Percentiles rank a stretch among this genome's conserved stretches.
Conservation (phyloP, 495 filamentous ascomycete genomes). For the Tetracladium setigerum region DNA sequence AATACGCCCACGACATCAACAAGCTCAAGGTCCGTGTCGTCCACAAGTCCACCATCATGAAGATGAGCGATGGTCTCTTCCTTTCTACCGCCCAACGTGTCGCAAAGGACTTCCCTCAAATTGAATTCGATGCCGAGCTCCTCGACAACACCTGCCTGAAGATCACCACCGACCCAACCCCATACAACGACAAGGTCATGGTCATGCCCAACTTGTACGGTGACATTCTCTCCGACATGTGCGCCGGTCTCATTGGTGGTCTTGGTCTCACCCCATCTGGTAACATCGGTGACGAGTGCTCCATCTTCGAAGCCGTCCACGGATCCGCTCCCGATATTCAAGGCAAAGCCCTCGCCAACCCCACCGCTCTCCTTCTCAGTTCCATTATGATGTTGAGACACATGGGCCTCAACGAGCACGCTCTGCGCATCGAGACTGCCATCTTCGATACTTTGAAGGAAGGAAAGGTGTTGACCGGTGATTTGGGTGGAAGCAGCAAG, state of each 20-base stretch:
- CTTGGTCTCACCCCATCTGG: constrained; percentile 94
- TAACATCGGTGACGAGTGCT: constrained; percentile 98
- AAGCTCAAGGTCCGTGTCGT: constrained; percentile 94
- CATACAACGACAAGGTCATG: constrained; percentile 98
- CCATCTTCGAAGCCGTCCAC: constrained; percentile 99
- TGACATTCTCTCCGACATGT: constrained; percentile 99
- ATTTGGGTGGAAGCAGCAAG: constrained; percentile 90
- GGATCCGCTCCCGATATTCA: constrained; percentile 97
- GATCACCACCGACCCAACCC: constrained; percentile 87
- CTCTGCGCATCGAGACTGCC: constrained; percentile 82
- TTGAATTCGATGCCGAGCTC: constrained; percentile 94
- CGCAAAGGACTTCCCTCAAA: constrained; percentile 85
- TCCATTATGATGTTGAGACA: constrained; percentile 99
- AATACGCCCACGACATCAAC: constrained; percentile 86
- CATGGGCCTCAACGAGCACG: constrained; percentile 85
- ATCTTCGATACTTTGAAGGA: constrained; percentile 91
- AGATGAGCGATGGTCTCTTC: constrained; percentile 99
- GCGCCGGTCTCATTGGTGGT: constrained; percentile 95
- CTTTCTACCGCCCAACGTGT: constrained; percentile 74
- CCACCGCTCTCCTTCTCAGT: constrained; percentile 82
- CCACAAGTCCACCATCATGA: constrained; percentile 99
- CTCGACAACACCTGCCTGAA: constrained; percentile 98
- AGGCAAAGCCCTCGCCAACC: constrained; percentile 91
- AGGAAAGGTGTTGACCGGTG: constrained; percentile 91
- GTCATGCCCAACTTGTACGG: constrained; percentile 99